Conservation (phyloP, 768 basidiomycete genomes). For the Clathrus columnatus region DNA sequence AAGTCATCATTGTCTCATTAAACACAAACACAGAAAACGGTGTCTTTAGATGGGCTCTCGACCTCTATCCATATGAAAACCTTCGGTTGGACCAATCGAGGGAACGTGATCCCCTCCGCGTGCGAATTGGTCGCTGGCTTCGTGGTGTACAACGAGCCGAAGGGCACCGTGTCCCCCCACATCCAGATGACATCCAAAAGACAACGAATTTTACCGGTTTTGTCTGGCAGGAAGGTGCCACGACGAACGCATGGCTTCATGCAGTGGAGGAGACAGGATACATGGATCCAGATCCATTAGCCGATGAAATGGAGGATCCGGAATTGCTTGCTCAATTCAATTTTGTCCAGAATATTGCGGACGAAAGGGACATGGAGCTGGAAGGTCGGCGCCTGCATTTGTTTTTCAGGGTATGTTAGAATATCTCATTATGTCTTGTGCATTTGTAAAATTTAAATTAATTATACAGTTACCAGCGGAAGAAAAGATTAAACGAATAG, state of each 20-base stretch:
- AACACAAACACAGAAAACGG: too few relatives aligned
- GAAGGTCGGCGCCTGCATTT: not conserved
- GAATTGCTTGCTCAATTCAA: not conserved
- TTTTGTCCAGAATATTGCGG: not conserved
- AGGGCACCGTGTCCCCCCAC: not conserved
- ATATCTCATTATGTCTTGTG: not conserved
- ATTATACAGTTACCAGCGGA: not conserved
- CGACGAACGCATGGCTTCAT: not conserved
- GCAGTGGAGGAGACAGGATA: not conserved
- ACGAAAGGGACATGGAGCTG: not conserved
- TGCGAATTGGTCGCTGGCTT: not conserved
- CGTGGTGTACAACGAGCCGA: not conserved
- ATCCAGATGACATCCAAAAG: too few relatives aligned
- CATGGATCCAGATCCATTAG: not conserved
- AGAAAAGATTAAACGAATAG: not conserved
- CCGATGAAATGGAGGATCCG: not conserved
- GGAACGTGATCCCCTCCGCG: not conserved
- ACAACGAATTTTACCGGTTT: too few relatives aligned
- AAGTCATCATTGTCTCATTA: too few relatives aligned
- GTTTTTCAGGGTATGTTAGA: not conserved
- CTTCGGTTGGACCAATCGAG: not conserved
- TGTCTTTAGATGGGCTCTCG: not conserved
- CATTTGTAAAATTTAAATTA: not conserved
- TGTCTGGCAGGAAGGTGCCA: not conserved
- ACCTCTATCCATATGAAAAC: not conserved